These are phyloP conservation scores for Lactifluus piperatus DNA, from an alignment of 768 basidiomycete genomes.

Conservation along the genomic window DNA sequence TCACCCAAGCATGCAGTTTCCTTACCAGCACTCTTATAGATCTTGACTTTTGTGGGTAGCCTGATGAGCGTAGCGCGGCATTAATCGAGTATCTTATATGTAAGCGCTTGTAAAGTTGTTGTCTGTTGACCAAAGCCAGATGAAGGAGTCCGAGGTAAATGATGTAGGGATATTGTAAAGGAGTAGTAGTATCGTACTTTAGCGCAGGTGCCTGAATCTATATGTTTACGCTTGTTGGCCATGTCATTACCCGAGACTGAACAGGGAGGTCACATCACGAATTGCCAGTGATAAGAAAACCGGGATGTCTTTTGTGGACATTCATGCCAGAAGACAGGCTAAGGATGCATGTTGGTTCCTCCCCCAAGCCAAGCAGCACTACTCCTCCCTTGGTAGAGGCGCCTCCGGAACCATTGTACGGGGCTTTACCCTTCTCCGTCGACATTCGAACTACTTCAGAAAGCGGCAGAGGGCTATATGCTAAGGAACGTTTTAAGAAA, in stretches of 20 bases:
- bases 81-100: conserved; percentile 15
- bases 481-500: conserved; percentile 18
- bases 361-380: background rate
- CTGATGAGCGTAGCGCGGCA: conserved; percentile 65
- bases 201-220: background rate
- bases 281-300: background rate
- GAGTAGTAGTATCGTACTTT: background rate
- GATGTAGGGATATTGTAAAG: conserved; percentile 1
- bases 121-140: background rate
- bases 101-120: background rate
- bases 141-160: background rate
- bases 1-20: background rate
- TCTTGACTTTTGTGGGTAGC: conserved; percentile 92
- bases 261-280: background rate
- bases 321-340: conserved; percentile 6
- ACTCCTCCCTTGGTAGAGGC: background rate
- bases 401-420: conserved; percentile 3
- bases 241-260: background rate
- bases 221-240: conserved; percentile 22
- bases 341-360: conserved; percentile 12
- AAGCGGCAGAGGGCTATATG: conserved; percentile 19
- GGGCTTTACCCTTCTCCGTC: conserved; percentile 4
- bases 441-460: conserved; percentile 5
- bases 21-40: conserved; percentile 35
- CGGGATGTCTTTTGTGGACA: conserved; percentile 11